Evolutionary conservation across 495 filamentous ascomycete species (phyloP).

Genomic region (Astrocystis sublimbata): DNA sequence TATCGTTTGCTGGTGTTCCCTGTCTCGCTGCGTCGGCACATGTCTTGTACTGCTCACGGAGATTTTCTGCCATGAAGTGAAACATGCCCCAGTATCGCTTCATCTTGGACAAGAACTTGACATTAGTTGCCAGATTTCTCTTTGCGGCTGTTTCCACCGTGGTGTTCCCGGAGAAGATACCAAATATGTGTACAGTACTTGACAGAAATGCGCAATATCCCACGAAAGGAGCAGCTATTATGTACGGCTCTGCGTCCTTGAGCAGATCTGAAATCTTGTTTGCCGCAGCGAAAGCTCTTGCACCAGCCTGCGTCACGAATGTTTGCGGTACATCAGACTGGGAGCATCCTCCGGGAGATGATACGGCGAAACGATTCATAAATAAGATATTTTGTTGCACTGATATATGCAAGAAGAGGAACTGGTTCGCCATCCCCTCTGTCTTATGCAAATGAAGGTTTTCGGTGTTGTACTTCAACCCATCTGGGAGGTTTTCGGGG

Average conservation of each 20-base stretch:
- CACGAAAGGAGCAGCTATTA: constrained; percentile 85
- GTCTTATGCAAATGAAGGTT: constrained; percentile 84
- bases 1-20: constrained; percentile 52
- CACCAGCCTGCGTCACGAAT: constrained; percentile 74
- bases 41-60: constrained; percentile 84
- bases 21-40: constrained; percentile 74
- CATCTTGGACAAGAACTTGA: constrained; percentile 89
- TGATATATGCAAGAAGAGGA: constrained; percentile 89
- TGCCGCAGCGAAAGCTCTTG: constrained; percentile 82
- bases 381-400: constrained; percentile 89
- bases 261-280: constrained; percentile 84
- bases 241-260: constrained; percentile 74
- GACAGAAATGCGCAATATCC: constrained; percentile 94
- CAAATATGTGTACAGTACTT: constrained; percentile 89
- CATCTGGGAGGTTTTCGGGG: constrained; percentile 65
- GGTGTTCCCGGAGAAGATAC: constrained; percentile 78
- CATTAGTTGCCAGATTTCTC: constrained; percentile 82
- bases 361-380: constrained; percentile 83
- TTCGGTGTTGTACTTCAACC: constrained; percentile 70
- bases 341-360: constrained; percentile 64
- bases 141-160: constrained; percentile 75
- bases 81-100: constrained; percentile 98
- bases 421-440: constrained; percentile 84
- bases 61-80: constrained; percentile 90
- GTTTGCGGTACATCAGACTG: constrained; percentile 75